Evolutionary conservation across 164 flowering plant genomes (phyloP), one percentile per base, ranked within the genome.

Genomic region (Umbellularia californica): DNA sequence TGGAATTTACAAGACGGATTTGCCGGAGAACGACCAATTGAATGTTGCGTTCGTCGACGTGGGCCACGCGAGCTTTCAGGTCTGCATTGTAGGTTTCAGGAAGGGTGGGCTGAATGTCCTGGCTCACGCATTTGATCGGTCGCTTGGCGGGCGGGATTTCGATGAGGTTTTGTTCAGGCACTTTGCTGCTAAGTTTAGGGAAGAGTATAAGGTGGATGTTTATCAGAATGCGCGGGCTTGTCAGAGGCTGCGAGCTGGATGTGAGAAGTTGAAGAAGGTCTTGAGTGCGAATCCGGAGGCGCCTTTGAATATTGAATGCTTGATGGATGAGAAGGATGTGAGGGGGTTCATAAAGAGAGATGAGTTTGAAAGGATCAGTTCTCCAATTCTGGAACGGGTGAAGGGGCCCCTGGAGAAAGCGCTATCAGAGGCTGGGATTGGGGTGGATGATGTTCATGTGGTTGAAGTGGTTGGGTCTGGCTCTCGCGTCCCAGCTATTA

Each of bases 281-380:
- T 87, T 93, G 50, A 93, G 97, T 83, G 98, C 98, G 35, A 91
- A 93, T 76, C 92, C 98, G 1, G 90, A 74, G 84, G 93, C 98
- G 58, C 98, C 97, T 63, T 67, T 91, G 76, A 88, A 89, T 77
- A 89, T 91, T 24, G 98, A 93, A 77, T 93, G 98, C 82, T 79
- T 93, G 50, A 93, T 93, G 97, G 97, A 93, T 27, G 97, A 93
- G 81, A 93, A 93, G 77, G 98, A 93, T 85, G 96, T 93, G 4
- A 85, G 87, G 74, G 89, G 96, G 2, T 77, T 83, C 74, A 93
- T 93, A 30, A 93, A 90, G 84, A 88, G 98, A 69, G 96, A 93
- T 15, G 97, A 91, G 74, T 90, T 93, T 82, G 97, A 93, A 78
- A 80, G 84, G 71, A 87, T 90, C 27, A 89, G 94, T 73, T 50